A percentile compares a stretch with the other conserved stretches of the same genome.
Conservation (phyloP, 306 rosid genomes). For the Castanospermum australe region DNA sequence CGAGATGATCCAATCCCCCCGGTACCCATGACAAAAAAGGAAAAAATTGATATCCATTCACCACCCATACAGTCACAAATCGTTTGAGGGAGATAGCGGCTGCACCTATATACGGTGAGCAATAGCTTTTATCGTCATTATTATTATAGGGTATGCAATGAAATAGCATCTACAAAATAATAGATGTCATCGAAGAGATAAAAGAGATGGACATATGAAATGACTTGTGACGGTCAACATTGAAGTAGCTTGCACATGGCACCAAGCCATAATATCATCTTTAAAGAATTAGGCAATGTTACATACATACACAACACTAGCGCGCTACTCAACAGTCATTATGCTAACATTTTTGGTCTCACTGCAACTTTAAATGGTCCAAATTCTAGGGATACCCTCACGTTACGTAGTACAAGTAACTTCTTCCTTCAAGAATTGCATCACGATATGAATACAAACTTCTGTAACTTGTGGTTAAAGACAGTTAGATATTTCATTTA, state of each 20-base stretch:
- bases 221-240: not conserved
- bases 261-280: not conserved
- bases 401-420: not conserved
- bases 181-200: not conserved
- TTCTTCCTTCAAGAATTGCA: not conserved
- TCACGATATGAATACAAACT: not conserved
- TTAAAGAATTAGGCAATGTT: conserved; percentile 15
- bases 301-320: not conserved
- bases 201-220: not conserved
- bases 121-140: no score
- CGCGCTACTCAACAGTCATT: not conserved
- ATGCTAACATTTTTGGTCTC: not conserved
- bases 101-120: not conserved
- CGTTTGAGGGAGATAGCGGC: no score
- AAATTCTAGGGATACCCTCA: not conserved
- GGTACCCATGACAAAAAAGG: no score
- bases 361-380: not conserved
- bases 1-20: no score
- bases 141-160: no score
- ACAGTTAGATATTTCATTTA: not conserved
- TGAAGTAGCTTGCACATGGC: not conserved
- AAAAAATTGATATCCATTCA: no score
- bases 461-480: not conserved
- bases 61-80: no score
- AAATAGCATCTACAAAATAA: not conserved